phyloP scores from a whole-genome alignment of 208 protist species.

The Leptomonas pyrrhocoris region DNA sequence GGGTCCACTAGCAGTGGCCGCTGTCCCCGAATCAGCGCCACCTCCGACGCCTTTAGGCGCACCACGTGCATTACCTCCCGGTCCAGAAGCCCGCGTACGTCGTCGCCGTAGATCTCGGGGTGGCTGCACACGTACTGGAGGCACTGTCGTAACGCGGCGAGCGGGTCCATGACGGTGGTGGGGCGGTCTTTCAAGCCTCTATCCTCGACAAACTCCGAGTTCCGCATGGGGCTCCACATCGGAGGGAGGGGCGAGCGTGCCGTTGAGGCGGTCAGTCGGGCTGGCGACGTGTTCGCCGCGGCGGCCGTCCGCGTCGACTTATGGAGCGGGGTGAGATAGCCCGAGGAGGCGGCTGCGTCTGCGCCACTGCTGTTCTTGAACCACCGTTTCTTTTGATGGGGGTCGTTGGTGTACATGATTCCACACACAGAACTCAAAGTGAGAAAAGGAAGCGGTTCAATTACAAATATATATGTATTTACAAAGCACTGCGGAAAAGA shows the following conservation, averaged over 20 bases:
- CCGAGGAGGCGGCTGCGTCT: background rate
- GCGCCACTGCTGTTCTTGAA: background rate
- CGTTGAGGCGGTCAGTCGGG: background rate
- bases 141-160: constrained; percentile 76
- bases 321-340: constrained; percentile 9
- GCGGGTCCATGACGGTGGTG: constrained; percentile 65
- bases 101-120: constrained; percentile 79
- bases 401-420: constrained; percentile 25
- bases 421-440: too few relatives aligned
- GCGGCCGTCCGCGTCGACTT: background rate
- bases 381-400: constrained; percentile 7
- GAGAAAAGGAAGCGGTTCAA: too few relatives aligned
- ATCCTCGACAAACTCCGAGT: constrained; percentile 2
- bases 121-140: constrained; percentile 75
- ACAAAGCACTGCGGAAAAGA: too few relatives aligned
- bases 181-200: background rate
- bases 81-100: constrained; percentile 69
- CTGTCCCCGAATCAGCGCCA: constrained; percentile 42
- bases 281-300: background rate
- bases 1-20: constrained; percentile 22
- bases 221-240: background rate
- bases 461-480: too few relatives aligned
- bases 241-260: constrained; percentile 4
- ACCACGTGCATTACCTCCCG: constrained; percentile 79
- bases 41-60: constrained; percentile 78